phyloP scores from a whole-genome alignment of 257 asterid species.

The Henckelia pumila region DNA sequence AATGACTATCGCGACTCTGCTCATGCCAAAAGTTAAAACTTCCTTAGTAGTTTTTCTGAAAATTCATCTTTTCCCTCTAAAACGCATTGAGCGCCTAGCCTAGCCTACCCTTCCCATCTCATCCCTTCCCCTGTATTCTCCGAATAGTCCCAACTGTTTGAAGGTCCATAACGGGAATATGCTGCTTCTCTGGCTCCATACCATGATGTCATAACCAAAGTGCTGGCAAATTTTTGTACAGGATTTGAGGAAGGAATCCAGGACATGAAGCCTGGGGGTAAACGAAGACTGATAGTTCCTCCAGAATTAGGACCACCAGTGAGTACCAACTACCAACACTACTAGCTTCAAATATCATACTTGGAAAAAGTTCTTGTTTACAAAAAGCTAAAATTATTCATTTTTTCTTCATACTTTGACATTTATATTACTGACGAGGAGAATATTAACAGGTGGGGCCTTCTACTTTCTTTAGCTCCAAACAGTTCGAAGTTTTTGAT shows the following conservation, averaged over 20 bases:
- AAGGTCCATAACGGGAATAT: not conserved
- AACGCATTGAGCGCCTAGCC: not conserved
- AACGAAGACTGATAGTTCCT: slow-evolving; percentile 81
- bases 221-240: slow-evolving; percentile 26
- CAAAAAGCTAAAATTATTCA: not conserved
- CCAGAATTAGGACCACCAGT: slow-evolving; percentile 99
- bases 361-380: not conserved
- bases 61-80: not conserved
- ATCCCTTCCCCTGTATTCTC: not conserved
- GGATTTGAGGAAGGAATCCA: slow-evolving; percentile 96
- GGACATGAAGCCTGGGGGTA: slow-evolving; percentile 98
- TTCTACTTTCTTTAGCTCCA: slow-evolving; percentile 90
- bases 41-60: not conserved
- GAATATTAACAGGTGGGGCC: slow-evolving; percentile 76
- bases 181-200: not conserved
- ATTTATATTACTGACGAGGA: not conserved
- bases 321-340: slow-evolving; percentile 30
- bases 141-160: not conserved
- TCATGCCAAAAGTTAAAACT: not conserved
- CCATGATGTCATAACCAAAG: slow-evolving; percentile 18
- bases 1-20: not conserved
- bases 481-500: slow-evolving; percentile 88
- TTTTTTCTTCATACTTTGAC: slow-evolving; percentile 12
- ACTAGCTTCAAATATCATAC: not conserved
- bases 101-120: not conserved